phyloP scores from a whole-genome alignment of 768 basidiomycete species.

The Auriscalpium microsporum region DNA sequence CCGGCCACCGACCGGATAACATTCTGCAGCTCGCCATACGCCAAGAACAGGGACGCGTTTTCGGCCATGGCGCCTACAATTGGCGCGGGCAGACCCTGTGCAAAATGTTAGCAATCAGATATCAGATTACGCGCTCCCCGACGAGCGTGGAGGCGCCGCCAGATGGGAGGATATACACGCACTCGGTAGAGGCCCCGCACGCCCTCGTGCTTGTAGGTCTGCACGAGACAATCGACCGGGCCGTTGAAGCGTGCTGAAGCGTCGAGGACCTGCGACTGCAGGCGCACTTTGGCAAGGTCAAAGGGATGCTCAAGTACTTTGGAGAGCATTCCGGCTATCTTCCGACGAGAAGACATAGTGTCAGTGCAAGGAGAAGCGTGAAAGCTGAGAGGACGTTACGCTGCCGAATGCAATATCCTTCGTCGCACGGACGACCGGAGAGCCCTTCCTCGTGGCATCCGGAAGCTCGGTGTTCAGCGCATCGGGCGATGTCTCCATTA shows the following conservation, averaged over 20 bases:
- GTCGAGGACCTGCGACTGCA: slow-evolving; percentile 85
- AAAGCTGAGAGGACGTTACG: slow-evolving; percentile 9
- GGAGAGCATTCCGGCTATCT: slow-evolving; percentile 83
- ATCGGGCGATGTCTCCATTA: slow-evolving; percentile 18
- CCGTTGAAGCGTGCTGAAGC: slow-evolving; percentile 66
- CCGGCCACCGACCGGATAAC: slow-evolving; percentile 38
- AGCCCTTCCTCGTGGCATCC: neutral
- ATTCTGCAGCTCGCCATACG: slow-evolving; percentile 72
- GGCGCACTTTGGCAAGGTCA: slow-evolving; percentile 88
- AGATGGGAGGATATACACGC: slow-evolving; percentile 20
- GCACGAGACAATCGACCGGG: slow-evolving; percentile 76
- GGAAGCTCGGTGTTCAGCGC: slow-evolving; percentile 1
- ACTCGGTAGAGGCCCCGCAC: slow-evolving; percentile 82
- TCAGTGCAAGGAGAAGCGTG: neutral
- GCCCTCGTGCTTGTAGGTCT: slow-evolving; percentile 79
- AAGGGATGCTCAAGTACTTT: slow-evolving; percentile 93
- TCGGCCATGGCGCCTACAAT: slow-evolving; percentile 89
- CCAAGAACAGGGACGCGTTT: slow-evolving; percentile 81
- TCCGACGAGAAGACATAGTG: neutral
- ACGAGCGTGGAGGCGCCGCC: neutral
- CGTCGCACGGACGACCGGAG: slow-evolving; percentile 17
- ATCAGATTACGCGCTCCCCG: neutral
- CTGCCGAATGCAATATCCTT: slow-evolving; percentile 23
- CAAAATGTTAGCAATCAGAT: neutral
- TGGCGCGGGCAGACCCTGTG: slow-evolving; percentile 78